These are phyloP conservation scores for Bidens hawaiensis DNA, from an alignment of 140 eudicot species.

Conservation along the genomic window DNA sequence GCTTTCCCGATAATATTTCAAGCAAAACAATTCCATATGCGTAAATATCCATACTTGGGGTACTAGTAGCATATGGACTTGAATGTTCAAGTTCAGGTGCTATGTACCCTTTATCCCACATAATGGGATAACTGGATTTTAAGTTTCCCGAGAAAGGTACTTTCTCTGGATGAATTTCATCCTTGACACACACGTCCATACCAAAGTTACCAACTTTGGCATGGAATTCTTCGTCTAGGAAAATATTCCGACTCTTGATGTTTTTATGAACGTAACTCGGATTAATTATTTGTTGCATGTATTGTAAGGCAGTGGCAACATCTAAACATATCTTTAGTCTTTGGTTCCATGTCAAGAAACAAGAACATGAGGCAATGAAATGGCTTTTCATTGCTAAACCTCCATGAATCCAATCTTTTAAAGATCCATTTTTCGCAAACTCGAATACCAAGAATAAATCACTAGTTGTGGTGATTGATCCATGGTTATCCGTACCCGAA, in stretches of 20 bases:
- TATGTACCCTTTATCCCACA: constrained; percentile 57
- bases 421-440: constrained; percentile 80
- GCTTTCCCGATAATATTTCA: constrained; percentile 69
- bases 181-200: constrained; percentile 41
- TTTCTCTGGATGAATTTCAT: constrained; percentile 17
- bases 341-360: constrained; percentile 85
- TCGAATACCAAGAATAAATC: constrained; percentile 58
- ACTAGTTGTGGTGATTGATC: background rate
- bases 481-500: constrained; percentile 8
- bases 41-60: constrained; percentile 53
- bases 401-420: constrained; percentile 95
- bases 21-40: constrained; percentile 84
- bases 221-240: constrained; percentile 75
- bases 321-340: constrained; percentile 80
- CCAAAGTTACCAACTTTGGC: constrained; percentile 94
- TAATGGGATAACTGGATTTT: constrained; percentile 26
- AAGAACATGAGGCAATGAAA: constrained; percentile 75
- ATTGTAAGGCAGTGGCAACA: constrained; percentile 74
- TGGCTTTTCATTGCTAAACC: constrained; percentile 95
- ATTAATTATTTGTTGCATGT: constrained; percentile 66
- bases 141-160: constrained; percentile 24
- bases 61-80: background rate
- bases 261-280: constrained; percentile 63
- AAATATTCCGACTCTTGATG: constrained; percentile 73
- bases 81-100: constrained; percentile 75